phyloP scores from a whole-genome alignment of 2,329 filamentous ascomycete species.

The Pestalotiopsis sp. region DNA sequence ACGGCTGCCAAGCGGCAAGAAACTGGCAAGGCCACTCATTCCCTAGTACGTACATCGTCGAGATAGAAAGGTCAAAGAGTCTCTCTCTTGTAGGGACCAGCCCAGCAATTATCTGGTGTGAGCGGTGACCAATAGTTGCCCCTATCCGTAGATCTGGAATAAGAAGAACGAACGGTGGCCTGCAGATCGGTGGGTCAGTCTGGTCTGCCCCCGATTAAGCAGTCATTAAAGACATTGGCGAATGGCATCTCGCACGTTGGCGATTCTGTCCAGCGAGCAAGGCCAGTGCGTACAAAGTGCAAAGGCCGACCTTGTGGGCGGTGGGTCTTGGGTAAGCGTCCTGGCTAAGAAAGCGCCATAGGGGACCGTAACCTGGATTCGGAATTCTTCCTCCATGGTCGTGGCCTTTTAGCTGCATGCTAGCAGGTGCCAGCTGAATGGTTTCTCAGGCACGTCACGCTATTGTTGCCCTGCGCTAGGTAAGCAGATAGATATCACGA shows the following conservation, averaged over 20 bases:
- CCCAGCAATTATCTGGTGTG: background rate
- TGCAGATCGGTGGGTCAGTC: background rate
- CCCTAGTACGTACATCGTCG: background rate
- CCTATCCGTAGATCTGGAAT: slow-evolving; percentile 4
- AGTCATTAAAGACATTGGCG: background rate
- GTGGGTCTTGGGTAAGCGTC: background rate
- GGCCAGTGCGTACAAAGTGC: background rate
- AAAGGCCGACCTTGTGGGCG: background rate
- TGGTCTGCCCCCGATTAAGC: background rate
- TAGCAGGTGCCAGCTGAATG: background rate
- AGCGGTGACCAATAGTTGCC: background rate
- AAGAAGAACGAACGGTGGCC: background rate
- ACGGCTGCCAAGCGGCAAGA: background rate
- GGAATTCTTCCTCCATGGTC: background rate
- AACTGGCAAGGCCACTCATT: no score
- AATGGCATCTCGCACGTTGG: background rate
- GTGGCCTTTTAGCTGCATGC: background rate
- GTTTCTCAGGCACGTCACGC: background rate
- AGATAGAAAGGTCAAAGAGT: background rate
- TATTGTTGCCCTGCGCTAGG: background rate
- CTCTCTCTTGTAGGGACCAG: background rate
- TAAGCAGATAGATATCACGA: background rate
- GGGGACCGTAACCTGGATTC: background rate
- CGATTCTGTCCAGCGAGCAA: background rate
- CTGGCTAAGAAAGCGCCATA: background rate